Base-by-base conservation (phyloP, 2,329 filamentous ascomycete species). In the Fusarium miscanthi region DNA sequence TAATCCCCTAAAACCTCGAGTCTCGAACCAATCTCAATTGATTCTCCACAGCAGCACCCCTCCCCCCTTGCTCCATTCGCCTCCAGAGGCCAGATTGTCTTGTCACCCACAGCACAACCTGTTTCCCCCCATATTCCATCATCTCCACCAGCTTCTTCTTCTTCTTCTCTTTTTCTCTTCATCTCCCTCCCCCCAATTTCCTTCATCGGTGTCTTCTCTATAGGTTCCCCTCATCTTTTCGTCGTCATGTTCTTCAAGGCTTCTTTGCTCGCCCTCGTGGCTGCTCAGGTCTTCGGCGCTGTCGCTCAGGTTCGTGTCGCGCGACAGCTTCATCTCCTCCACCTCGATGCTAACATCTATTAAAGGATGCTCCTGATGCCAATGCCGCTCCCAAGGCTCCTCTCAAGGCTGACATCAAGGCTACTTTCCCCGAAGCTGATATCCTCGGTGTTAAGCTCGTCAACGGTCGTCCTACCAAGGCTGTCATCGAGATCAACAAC, bases 391-490 rank as follows among this genome's bases (percentile, higher is more conserved):
- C 77, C 52, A 74, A 76, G 57, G 66, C 71, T 42, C 75, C 63
- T 33, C 75, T 92, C 78, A 89, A 90, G 72, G 90, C 93, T 81
- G 88, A 91, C 60, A 84, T 92, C 76, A 87, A 87, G 74, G 88
- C 91, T 66, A 86, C 86, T 81, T 89, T 90, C 85, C 84, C 89
- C 83, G 86, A 92, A 80, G 81, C 91, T 85, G 94, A 97, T 85
- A 91, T 97, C 83, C 96, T 98, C 77, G 96, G 95, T 78, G 91
- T 98, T 77, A 97, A 97, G 89, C 91, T 98, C 76, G 89, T 98
- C 86, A 99, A 99, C 81, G 94, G 94, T 79, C 91, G 92, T 74
- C 90, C 94, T 45, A 97, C 94, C 72, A 90, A 93, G 82, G 92
- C 94, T 40, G 84, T 97, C 59, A 85, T 99, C 77, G 91, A 94